A percentile compares a stretch with the other conserved stretches of the same genome.
Evolutionary conservation across 73 alveolate species (phyloP).

Genomic region (Tetrahymena thermophila): DNA sequence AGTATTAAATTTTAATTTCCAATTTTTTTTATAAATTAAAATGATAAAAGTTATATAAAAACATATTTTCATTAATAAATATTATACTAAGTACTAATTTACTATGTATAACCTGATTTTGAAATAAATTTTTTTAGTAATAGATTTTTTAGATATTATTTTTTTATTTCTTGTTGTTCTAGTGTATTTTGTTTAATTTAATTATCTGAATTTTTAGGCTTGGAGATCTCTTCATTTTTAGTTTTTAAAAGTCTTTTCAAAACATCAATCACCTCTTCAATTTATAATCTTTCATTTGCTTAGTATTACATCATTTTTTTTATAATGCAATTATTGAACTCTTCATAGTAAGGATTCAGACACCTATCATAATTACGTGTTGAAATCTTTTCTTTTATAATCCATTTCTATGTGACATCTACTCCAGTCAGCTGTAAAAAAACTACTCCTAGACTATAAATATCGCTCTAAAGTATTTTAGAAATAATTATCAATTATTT

Average conservation of each 20-base stretch:
- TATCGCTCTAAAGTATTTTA: not conserved
- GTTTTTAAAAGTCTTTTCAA: not conserved
- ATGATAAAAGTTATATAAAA: too few relatives aligned
- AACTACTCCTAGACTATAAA: not conserved
- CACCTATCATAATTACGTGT: not conserved
- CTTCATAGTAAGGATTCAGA: not conserved
- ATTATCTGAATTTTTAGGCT: not conserved
- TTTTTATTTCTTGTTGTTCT: too few relatives aligned
- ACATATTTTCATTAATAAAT: too few relatives aligned
- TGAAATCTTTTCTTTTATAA: not conserved
- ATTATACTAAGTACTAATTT: too few relatives aligned
- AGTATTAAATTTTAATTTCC: too few relatives aligned
- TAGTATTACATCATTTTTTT: not conserved
- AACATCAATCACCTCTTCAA: not conserved
- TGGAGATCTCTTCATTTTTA: too few relatives aligned
- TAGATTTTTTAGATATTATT: too few relatives aligned
- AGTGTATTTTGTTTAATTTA: too few relatives aligned
- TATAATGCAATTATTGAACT: not conserved
- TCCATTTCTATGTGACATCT: not conserved
- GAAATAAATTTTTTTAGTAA: too few relatives aligned
- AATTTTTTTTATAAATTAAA: too few relatives aligned
- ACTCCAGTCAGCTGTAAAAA: not conserved
- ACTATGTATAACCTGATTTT: too few relatives aligned
- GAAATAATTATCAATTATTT: not conserved
- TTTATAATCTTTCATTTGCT: not conserved